A percentile compares a stretch with the other conserved stretches of the same genome.
These are phyloP conservation scores for Flaveria robusta DNA, from an alignment of 129 eudicot genomes.

Conservation along the genomic window DNA sequence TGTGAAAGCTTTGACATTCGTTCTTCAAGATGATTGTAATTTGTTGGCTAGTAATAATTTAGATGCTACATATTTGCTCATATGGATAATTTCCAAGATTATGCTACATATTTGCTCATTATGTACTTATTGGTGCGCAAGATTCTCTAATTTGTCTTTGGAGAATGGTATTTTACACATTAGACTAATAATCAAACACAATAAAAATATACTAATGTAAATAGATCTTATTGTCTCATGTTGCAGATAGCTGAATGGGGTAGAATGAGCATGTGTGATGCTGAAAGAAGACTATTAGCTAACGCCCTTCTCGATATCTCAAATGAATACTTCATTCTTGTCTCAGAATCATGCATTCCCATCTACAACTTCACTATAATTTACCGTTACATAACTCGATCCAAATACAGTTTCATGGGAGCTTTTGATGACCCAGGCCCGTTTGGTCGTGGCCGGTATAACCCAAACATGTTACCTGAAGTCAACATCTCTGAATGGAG, in stretches of 20 bases:
- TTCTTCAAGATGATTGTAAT: neutral
- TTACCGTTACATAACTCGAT: constrained; percentile 56
- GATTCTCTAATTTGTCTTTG: neutral
- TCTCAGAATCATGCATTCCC: constrained; percentile 97
- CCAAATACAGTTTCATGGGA: constrained; percentile 85
- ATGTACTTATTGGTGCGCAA: neutral
- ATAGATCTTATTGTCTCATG: neutral
- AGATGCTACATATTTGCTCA: neutral
- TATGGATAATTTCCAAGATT: neutral
- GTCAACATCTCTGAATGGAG: constrained; percentile 83
- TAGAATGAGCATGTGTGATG: constrained; percentile 92
- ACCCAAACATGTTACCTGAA: constrained; percentile 74
- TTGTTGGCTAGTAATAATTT: neutral
- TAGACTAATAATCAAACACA: neutral
- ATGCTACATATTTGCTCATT: neutral
- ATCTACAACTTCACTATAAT: constrained; percentile 67
- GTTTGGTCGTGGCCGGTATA: constrained; percentile 88
- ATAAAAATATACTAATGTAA: constrained; percentile 1
- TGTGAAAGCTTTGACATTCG: neutral
- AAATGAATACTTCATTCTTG: constrained; percentile 79
- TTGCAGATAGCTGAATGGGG: constrained; percentile 89
- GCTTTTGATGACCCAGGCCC: constrained; percentile 91
- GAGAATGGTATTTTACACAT: neutral
- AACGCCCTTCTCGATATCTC: constrained; percentile 83
- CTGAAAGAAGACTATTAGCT: constrained; percentile 88